phyloP scores from a whole-genome alignment of 805 yeast species.

The Ogataea paradorogensis region DNA sequence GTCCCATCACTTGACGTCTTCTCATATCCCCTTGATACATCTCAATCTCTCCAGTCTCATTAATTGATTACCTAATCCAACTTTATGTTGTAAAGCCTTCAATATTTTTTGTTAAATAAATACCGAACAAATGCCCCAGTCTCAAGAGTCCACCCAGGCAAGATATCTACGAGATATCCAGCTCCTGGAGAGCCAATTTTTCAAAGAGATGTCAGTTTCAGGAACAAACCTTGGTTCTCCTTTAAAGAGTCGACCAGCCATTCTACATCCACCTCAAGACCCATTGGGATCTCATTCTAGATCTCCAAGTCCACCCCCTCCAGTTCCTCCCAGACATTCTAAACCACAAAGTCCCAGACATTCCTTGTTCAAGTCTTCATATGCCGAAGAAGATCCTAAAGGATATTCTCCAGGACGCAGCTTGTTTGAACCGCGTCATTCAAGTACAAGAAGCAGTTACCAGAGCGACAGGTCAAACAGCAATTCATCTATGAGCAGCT shows the following conservation, averaged over 20 bases:
- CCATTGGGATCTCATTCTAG: not conserved
- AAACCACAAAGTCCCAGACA: not conserved
- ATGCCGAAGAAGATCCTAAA: conserved; percentile 4
- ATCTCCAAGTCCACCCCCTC: conserved; percentile 11
- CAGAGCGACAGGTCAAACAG: conserved; percentile 2
- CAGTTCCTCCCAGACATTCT: conserved; percentile 6
- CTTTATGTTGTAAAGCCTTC: conserved; percentile 1
- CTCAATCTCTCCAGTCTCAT: too few species aligned
- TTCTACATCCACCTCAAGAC: not conserved
- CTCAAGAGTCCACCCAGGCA: conserved; percentile 13
- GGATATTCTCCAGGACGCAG: not conserved
- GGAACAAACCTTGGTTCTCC: not conserved
- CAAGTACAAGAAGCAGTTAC: conserved; percentile 2
- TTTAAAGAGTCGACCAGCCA: not conserved
- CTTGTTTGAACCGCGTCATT: not conserved
- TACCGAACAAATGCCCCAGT: conserved; percentile 2
- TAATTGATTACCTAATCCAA: not conserved
- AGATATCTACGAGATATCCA: conserved; percentile 19
- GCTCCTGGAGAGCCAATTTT: conserved; percentile 15
- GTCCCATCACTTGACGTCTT: too few species aligned
- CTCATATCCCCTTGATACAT: too few species aligned
- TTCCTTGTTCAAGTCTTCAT: conserved; percentile 7
- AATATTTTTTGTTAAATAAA: not conserved
- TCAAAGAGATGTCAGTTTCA: conserved; percentile 7
- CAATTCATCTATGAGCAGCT: conserved; percentile 5